Conservation (phyloP, 352 stramenopile species). For the Salisapilia sapeloensis region DNA sequence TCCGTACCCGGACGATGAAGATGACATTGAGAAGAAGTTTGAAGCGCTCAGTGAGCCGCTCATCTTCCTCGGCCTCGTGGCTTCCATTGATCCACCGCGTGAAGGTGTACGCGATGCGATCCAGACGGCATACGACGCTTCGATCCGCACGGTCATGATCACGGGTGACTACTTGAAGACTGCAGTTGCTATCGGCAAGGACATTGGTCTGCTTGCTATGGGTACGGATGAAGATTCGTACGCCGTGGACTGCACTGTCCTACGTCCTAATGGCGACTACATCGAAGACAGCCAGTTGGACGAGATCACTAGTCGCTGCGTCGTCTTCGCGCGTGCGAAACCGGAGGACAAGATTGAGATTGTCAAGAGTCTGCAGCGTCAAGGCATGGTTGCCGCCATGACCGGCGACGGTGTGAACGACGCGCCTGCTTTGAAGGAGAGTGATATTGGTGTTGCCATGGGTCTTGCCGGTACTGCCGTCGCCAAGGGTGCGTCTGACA, state of each 20-base stretch:
- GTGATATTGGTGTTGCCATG: constrained; percentile 93
- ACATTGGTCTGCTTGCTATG: constrained; percentile 76
- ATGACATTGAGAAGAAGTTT: constrained; percentile 39
- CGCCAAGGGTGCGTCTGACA: constrained; percentile 94
- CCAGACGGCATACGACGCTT: constrained; percentile 24
- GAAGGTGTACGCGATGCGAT: constrained; percentile 41
- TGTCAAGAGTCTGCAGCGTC: constrained; percentile 84
- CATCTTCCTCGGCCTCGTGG: constrained; percentile 87
- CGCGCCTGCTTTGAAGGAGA: constrained; percentile 90
- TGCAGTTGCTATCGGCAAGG: constrained; percentile 81
- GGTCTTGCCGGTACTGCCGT: constrained; percentile 94
- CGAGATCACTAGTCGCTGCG: constrained; percentile 46
- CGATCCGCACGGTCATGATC: constrained; percentile 79
- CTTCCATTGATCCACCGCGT: constrained; percentile 71
- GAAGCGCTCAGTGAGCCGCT: constrained; percentile 44
- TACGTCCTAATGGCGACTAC: constrained; percentile 29
- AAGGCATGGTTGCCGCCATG: constrained; percentile 82
- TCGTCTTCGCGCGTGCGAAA: constrained; percentile 91
- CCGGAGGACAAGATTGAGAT: constrained; percentile 93
- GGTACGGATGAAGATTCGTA: constrained; percentile 20
- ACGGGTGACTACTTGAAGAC: constrained; percentile 93
- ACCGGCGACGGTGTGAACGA: constrained; percentile 98
- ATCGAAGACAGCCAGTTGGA: constrained; percentile 63
- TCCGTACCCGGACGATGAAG: constrained; percentile 23
- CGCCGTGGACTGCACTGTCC: constrained; percentile 49